Evolutionary conservation across 495 filamentous ascomycete species (phyloP).

Genomic region (Hyaloscypha hepaticicola): DNA sequence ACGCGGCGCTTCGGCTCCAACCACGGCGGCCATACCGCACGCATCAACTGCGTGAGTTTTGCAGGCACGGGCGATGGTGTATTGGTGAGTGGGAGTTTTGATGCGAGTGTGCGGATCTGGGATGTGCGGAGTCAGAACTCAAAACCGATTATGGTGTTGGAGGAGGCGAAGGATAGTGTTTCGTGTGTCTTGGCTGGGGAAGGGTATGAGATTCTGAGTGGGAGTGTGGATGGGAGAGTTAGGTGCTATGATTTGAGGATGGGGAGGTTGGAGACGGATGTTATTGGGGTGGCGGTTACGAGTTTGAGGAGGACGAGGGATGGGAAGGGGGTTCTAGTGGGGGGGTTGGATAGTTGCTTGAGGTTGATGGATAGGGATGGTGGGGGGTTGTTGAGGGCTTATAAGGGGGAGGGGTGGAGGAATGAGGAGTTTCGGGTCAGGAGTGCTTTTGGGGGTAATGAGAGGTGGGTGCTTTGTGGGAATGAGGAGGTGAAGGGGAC

Average conservation of each 20-base stretch:
- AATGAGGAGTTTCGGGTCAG: conserved; percentile 72
- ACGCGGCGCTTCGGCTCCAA: conserved; percentile 63
- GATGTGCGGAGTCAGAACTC: conserved; percentile 61
- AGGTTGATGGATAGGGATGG: conserved; percentile 77
- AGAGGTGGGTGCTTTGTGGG: conserved; percentile 78
- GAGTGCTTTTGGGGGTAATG: conserved; percentile 68
- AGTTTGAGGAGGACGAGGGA: conserved; percentile 68
- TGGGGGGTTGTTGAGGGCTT: conserved; percentile 73
- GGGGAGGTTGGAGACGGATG: conserved; percentile 72
- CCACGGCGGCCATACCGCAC: conserved; percentile 65
- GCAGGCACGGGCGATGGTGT: conserved; percentile 69
- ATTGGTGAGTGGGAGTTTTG: conserved; percentile 73
- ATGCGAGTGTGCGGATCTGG: conserved; percentile 85
- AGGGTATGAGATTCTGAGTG: conserved; percentile 58
- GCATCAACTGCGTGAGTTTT: conserved; percentile 77
- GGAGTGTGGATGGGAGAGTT: conserved; percentile 84
- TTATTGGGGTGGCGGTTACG: conserved; percentile 65
- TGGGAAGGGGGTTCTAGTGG: conserved; percentile 71
- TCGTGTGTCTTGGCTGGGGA: conserved; percentile 49
- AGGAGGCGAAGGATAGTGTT: conserved; percentile 77
- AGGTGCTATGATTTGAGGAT: conserved; percentile 85
- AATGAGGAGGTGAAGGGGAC: conserved; percentile 39
- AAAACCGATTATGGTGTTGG: conserved; percentile 75
- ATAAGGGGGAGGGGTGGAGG: conserved; percentile 52
- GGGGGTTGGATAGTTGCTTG: conserved; percentile 71